phyloP scores from a whole-genome alignment of 805 yeast genomes.

The Candida cerambycidarum region DNA sequence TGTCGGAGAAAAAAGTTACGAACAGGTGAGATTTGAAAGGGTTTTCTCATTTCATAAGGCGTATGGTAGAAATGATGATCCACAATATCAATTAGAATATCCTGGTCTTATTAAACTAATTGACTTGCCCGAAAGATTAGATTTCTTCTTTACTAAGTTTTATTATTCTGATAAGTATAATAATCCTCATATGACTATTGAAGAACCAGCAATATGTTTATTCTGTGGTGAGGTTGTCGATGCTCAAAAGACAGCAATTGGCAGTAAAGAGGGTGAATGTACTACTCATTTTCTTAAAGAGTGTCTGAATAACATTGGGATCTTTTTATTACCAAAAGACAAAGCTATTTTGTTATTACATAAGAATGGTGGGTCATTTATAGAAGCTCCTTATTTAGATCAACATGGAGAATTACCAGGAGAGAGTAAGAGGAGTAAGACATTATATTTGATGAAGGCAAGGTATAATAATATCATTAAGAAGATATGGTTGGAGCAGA shows the following conservation, averaged over 20 bases:
- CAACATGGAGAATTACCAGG: conserved; percentile 83
- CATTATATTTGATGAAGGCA: conserved; percentile 59
- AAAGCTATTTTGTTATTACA: conserved; percentile 63
- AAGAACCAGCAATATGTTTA: conserved; percentile 84
- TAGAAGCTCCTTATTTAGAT: conserved; percentile 81
- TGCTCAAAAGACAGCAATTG: conserved; percentile 61
- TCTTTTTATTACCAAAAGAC: conserved; percentile 70
- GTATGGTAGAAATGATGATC: conserved; percentile 4
- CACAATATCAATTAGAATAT: conserved; percentile 42
- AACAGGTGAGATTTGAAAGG: conserved; percentile 21
- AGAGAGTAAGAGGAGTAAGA: conserved; percentile 68
- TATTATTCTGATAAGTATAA: conserved; percentile 46
- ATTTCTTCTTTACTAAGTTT: conserved; percentile 63
- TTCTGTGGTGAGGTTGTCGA: conserved; percentile 73
- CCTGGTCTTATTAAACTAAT: conserved; percentile 67
- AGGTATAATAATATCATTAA: conserved; percentile 68
- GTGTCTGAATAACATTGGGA: conserved; percentile 66
- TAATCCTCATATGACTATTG: conserved; percentile 37
- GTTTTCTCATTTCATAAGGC: conserved; percentile 17
- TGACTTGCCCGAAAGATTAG: conserved; percentile 64
- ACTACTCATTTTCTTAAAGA: conserved; percentile 64
- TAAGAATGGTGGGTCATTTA: conserved; percentile 79
- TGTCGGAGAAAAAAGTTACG: conserved; percentile 20
- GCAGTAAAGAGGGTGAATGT: conserved; percentile 70
- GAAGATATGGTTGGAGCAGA: conserved; percentile 75